Conservation (phyloP, 1,139 yeast genomes). For the Yamadazyma songkhlaensis region DNA sequence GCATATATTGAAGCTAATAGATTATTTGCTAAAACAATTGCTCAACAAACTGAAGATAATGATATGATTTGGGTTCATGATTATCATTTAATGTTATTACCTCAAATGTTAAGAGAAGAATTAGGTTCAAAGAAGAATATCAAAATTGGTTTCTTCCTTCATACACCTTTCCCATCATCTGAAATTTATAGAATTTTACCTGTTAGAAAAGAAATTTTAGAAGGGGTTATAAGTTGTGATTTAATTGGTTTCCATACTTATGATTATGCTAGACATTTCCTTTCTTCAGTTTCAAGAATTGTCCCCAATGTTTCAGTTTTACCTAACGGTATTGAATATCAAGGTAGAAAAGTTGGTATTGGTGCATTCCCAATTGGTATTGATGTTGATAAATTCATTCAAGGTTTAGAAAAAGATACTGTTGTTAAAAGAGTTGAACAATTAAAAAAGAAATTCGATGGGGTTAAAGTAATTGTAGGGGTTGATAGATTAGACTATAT, state of each 20-base stretch:
- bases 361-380: constrained; percentile 99
- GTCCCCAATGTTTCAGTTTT: constrained; percentile 71
- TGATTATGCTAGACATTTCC: constrained; percentile 97
- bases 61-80: constrained; percentile 98
- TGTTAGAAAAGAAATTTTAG: constrained; percentile 86
- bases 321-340: constrained; percentile 86
- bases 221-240: constrained; percentile 92
- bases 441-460: constrained; percentile 59
- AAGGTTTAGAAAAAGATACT: constrained; percentile 62
- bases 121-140: constrained; percentile 56
- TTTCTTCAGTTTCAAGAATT: constrained; percentile 87
- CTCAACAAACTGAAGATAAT: constrained; percentile 69
- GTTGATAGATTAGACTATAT: constrained; percentile 94
- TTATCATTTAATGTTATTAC: constrained; percentile 92
- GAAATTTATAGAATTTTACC: constrained; percentile 96
- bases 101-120: constrained; percentile 78
- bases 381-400: constrained; percentile 86
- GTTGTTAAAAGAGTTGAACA: constrained; percentile 67
- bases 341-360: constrained; percentile 74
- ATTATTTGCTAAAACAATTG: constrained; percentile 73
- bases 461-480: constrained; percentile 85
- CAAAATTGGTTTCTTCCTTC: constrained; percentile 88
- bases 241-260: constrained; percentile 98
- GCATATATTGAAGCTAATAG: constrained; percentile 94
- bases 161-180: constrained; percentile 97